Conservation (phyloP, 1,284 basidiomycete species). For the Ganoderma lingzhi region DNA sequence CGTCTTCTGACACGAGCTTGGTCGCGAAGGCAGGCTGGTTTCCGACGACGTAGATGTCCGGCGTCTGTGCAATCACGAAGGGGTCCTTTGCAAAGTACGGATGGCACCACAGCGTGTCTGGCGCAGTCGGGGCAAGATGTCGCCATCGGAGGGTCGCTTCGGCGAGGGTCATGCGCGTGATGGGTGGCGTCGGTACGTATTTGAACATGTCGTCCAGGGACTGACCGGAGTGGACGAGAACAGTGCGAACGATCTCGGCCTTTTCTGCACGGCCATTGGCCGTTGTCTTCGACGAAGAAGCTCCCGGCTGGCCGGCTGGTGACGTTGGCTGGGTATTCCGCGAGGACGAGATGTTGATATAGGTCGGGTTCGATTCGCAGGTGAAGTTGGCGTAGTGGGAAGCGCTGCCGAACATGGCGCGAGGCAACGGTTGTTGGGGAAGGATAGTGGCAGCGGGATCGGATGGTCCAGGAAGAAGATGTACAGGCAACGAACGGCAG, state of each 20-base stretch:
- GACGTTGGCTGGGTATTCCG: slow-evolving; percentile 32
- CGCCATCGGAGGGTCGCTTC: slow-evolving; percentile 90
- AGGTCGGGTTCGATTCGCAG: slow-evolving; percentile 92
- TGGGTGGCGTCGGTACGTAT: slow-evolving; percentile 78
- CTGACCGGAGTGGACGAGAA: slow-evolving; percentile 91
- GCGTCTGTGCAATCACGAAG: slow-evolving; percentile 86
- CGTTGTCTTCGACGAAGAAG: slow-evolving; percentile 30
- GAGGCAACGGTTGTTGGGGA: slow-evolving; percentile 94
- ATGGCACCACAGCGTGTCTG: slow-evolving; percentile 99
- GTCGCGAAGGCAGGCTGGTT: slow-evolving; percentile 90
- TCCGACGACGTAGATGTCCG: slow-evolving; percentile 93
- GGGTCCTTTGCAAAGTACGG: slow-evolving; percentile 92
- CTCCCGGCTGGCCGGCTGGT: slow-evolving; percentile 31
- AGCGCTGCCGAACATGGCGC: slow-evolving; percentile 87
- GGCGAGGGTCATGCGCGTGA: slow-evolving; percentile 78
- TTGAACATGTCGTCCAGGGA: slow-evolving; percentile 96
- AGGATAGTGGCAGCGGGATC: slow-evolving; percentile 92
- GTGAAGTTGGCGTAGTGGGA: slow-evolving; percentile 71
- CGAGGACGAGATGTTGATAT: slow-evolving; percentile 65
- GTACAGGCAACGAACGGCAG: slow-evolving; percentile 76
- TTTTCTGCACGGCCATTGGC: slow-evolving; percentile 29
- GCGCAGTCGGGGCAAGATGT: slow-evolving; percentile 97
- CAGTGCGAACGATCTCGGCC: slow-evolving; percentile 50
- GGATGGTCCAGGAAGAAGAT: slow-evolving; percentile 84
- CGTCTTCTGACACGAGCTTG: slow-evolving; percentile 60